Percentiles rank a stretch among this genome's conserved stretches.
Conservation (phyloP, 768 basidiomycete species). For the Hygrophorus pudorinus region DNA sequence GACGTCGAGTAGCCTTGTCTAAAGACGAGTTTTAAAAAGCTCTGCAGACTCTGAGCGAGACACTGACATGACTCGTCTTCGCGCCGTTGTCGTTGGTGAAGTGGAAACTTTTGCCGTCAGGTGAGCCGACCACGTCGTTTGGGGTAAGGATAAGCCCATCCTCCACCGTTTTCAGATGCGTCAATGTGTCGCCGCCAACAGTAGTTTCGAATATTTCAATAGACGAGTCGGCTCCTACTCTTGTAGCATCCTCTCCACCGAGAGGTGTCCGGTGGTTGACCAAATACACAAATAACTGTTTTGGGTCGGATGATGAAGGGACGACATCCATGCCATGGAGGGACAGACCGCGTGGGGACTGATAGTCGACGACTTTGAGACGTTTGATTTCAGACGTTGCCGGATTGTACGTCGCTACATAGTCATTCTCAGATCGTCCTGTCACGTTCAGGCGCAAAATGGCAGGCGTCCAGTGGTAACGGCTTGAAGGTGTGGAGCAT, state of each 20-base stretch:
- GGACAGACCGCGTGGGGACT: slow-evolving; percentile 21
- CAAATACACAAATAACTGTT: slow-evolving; percentile 37
- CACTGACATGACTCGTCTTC: slow-evolving; percentile 45
- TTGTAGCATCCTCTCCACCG: slow-evolving; percentile 20
- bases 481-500: slow-evolving; percentile 29
- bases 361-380: slow-evolving; percentile 22
- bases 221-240: slow-evolving; percentile 59
- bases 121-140: slow-evolving; percentile 60
- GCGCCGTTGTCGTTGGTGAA: slow-evolving; percentile 58
- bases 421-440: slow-evolving; percentile 23
- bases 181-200: slow-evolving; percentile 31
- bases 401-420: slow-evolving; percentile 36
- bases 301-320: slow-evolving; percentile 24
- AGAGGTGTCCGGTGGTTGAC: slow-evolving; percentile 59
- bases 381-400: slow-evolving; percentile 21
- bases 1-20: slow-evolving; percentile 13
- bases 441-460: slow-evolving; percentile 21
- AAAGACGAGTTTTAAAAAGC: not conserved
- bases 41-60: not conserved
- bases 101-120: slow-evolving; percentile 55
- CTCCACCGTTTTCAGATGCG: slow-evolving; percentile 47
- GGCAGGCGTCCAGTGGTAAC: slow-evolving; percentile 30
- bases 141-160: slow-evolving; percentile 48
- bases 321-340: slow-evolving; percentile 47
- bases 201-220: slow-evolving; percentile 60